These are phyloP conservation scores for Phytophthora tubulina DNA, from an alignment of 352 stramenopile genomes.

Conservation along the genomic window DNA sequence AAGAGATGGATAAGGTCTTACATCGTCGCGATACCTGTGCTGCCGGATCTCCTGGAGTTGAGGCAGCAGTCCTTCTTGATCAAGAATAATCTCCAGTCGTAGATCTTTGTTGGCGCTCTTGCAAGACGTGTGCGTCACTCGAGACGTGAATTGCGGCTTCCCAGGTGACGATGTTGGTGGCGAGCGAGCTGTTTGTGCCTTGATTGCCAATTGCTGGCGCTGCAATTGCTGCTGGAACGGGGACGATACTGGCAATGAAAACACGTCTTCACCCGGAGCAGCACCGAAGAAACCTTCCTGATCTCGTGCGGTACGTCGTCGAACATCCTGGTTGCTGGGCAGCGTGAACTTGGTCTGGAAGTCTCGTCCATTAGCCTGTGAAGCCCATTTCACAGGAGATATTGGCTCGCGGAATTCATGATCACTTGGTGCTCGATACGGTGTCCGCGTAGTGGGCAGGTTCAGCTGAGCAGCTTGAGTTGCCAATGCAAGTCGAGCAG, in stretches of 20 bases:
- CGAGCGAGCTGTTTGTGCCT: slow-evolving; percentile 26
- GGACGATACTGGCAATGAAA: slow-evolving; percentile 38
- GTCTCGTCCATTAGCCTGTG: slow-evolving; percentile 42
- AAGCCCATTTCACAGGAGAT: slow-evolving; percentile 40
- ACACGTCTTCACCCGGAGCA: slow-evolving; percentile 46
- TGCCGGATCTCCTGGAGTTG: slow-evolving; percentile 63
- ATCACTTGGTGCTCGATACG: slow-evolving; percentile 55
- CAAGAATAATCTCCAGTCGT: slow-evolving; percentile 64
- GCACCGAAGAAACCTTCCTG: slow-evolving; percentile 69
- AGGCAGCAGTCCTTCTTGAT: slow-evolving; percentile 67
- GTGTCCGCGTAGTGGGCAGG: slow-evolving; percentile 49
- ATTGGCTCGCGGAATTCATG: slow-evolving; percentile 53
- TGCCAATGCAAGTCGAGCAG: slow-evolving; percentile 43
- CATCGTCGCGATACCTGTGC: slow-evolving; percentile 64
- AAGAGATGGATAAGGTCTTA: slow-evolving; percentile 19
- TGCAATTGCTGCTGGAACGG: slow-evolving; percentile 42
- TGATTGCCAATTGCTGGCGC: slow-evolving; percentile 12
- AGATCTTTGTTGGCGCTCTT: slow-evolving; percentile 72
- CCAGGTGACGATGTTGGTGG: slow-evolving; percentile 13
- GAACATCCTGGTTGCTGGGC: slow-evolving; percentile 71
- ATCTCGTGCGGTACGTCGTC: slow-evolving; percentile 57
- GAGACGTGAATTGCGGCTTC: slow-evolving; percentile 29
- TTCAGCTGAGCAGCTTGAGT: slow-evolving; percentile 56
- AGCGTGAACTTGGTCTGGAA: slow-evolving; percentile 79
- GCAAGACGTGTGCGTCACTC: slow-evolving; percentile 68